Base-by-base conservation (phyloP, 2,329 filamentous ascomycete genomes). In the Thielaviopsis ethacetica region DNA sequence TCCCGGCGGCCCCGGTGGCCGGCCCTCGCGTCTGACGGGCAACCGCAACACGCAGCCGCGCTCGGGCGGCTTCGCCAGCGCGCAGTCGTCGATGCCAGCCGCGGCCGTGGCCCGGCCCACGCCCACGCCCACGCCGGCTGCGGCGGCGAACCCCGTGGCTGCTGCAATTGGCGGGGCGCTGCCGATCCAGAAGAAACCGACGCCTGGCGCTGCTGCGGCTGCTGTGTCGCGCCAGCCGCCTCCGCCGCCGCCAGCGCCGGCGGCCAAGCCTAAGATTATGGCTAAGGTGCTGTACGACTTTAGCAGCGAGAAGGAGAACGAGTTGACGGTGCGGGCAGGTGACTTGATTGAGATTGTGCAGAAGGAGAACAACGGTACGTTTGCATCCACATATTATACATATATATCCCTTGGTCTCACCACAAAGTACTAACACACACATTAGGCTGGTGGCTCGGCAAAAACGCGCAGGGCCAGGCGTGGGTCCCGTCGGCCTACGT, bases 401-500 rank as follows among this genome's bases (percentile, higher is more conserved):
- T n/a, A 24, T 5, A 10, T 17, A 5, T 7, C 12, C 24, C 1
- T 47, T 53, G 49, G 22, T 7, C 10, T 22, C 1, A 27, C 34
- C 72, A 76, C 69, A 77, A 64, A 50, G 30, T 57, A 56, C 15
- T 22, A 17, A 38, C 21, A 3, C 21, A 22, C 15, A 2, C 21
- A 51, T 47, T 65, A 95, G 91, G 93, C 57, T 98, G 93, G 93
- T 97, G 91, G 91, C 77, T 97, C 53, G 93, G 85, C 63, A 91
- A 89, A 75, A 87, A 85, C 62, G 72, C 64, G 5, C 65, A 65
- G 4, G 81, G 81, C n/a, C 88, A 93, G 71, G 93, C 90, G 56
- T 98, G 93, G 93, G 83, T 93, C 2, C 93, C 93, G 0, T 87
- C 91, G 21, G 89, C 91, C 21, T 98, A 98, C 67, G 85, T 98